phyloP scores from a whole-genome alignment of 805 yeast species.

The Candida namnaoensis region DNA sequence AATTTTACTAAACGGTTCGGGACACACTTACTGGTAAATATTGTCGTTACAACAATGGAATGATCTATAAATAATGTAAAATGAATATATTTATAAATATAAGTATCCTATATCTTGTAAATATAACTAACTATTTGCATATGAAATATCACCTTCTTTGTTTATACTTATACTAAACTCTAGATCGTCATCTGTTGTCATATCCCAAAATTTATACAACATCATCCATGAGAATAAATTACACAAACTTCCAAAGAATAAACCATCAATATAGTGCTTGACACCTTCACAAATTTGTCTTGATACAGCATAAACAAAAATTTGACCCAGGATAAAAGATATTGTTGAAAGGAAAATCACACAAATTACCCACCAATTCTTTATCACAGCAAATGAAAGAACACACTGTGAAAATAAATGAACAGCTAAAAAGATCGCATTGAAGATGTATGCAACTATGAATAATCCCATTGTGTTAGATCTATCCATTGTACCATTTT shows the following conservation, averaged over 20 bases:
- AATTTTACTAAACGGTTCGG: no score
- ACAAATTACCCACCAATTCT: constrained; percentile 84
- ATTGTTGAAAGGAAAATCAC: constrained; percentile 63
- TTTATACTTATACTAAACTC: constrained; percentile 72
- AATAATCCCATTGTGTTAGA: constrained; percentile 60
- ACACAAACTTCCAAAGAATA: constrained; percentile 76
- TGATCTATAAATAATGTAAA: no score
- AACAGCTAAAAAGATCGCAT: constrained; percentile 52
- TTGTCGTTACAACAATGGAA: no score
- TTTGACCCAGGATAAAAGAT: constrained; percentile 77
- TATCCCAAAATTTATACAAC: constrained; percentile 95
- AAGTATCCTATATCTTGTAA: no score
- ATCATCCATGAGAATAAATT: constrained; percentile 83
- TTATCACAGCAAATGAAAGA: constrained; percentile 58
- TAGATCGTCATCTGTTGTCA: constrained; percentile 88
- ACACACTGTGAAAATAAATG: constrained; percentile 64
- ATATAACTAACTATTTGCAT: constrained; percentile 2
- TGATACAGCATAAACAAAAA: constrained; percentile 65
- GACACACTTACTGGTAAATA: no score
- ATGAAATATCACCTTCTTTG: constrained; percentile 28
- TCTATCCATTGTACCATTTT: constrained; percentile 31
- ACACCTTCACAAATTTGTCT: constrained; percentile 55
- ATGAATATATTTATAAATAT: no score
- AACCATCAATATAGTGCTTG: constrained; percentile 85
- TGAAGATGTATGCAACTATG: constrained; percentile 60